phyloP scores from a whole-genome alignment of 116 monocot species.

The Papilionanthe hybrid region DNA sequence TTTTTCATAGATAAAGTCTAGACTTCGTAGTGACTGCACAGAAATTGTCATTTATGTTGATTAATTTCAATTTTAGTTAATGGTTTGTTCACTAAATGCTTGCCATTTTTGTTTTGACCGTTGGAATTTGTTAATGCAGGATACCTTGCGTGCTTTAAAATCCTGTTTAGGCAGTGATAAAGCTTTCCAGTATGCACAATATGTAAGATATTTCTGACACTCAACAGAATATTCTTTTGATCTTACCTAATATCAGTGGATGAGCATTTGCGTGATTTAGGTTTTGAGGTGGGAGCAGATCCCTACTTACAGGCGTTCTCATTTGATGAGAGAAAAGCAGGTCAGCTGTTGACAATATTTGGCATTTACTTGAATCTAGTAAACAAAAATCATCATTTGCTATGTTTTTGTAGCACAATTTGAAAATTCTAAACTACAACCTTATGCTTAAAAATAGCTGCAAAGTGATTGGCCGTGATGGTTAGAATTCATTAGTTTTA shows the following conservation, averaged over 20 bases:
- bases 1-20: background rate
- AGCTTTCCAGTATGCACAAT: conserved; percentile 70
- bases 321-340: conserved; percentile 88
- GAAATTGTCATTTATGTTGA: background rate
- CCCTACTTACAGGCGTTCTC: conserved; percentile 59
- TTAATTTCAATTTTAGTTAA: background rate
- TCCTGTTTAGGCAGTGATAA: conserved; percentile 52
- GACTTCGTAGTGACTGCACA: background rate
- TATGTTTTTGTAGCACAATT: background rate
- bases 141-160: conserved; percentile 57
- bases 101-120: background rate
- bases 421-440: background rate
- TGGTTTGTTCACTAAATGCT: background rate
- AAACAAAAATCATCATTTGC: background rate
- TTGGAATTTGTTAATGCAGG: conserved; percentile 31
- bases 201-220: conserved; percentile 47
- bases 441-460: background rate
- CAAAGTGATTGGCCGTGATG: background rate
- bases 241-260: conserved; percentile 1
- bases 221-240: background rate
- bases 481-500: too few species aligned
- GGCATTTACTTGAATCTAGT: background rate
- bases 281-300: conserved; percentile 91
- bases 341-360: conserved; percentile 13
- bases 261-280: conserved; percentile 25